Evolutionary conservation across 257 asterid species (phyloP).

Genomic region (Fraxinus quadrangulata): DNA sequence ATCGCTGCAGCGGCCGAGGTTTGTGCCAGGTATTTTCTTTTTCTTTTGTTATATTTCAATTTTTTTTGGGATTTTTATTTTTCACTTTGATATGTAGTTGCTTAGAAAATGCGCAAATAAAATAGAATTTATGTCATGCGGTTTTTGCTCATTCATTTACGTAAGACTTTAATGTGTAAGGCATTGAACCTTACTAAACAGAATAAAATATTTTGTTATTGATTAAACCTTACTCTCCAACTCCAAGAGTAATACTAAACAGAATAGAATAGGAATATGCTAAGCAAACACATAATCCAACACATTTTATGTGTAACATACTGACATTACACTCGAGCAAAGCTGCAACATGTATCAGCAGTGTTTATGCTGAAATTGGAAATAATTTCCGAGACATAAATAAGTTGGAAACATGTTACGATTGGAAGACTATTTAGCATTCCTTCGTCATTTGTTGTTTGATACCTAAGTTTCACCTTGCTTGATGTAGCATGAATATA

Average conservation of each 20-base stretch:
- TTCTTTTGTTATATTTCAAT: neutral
- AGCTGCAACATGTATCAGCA: neutral
- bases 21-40: conserved; percentile 65
- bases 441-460: neutral
- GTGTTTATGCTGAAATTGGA: conserved; percentile 7
- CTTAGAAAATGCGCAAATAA: neutral
- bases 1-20: conserved; percentile 81
- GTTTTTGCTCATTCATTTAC: too few species aligned
- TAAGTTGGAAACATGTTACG: neutral
- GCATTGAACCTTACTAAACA: too few species aligned
- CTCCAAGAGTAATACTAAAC: neutral
- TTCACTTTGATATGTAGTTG: neutral
- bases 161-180: too few species aligned
- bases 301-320: neutral
- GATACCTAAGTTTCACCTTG: neutral
- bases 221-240: neutral
- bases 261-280: neutral
- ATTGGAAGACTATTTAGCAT: neutral
- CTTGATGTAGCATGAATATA: neutral
- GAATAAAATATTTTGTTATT: too few species aligned
- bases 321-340: neutral
- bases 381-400: neutral
- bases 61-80: neutral
- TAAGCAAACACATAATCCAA: neutral
- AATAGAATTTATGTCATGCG: too few species aligned